Evolutionary conservation across 2,329 filamentous ascomycete species (phyloP), one percentile per base, ranked within the genome.

Genomic region (Cyclaneusma minus): DNA sequence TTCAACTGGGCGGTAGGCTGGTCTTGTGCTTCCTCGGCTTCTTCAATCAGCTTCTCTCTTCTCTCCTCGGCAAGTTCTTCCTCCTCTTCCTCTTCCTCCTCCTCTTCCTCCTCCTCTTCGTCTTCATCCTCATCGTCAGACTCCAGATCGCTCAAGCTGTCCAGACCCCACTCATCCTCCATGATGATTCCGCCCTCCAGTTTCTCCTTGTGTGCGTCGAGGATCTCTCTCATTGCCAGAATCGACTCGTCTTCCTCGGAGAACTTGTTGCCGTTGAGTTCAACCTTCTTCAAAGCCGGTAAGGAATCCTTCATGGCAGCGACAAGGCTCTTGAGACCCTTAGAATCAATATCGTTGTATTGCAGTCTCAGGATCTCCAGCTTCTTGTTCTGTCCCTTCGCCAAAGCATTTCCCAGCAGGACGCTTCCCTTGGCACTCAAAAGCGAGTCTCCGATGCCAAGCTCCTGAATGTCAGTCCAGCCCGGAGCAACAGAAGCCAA

Each of bases 241-340:
- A 94, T 64, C 15, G 68, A 68, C 24, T 68, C 60, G 40, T 95
- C 83, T 3, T 92, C 83, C 50, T 94, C 85, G 6, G 67, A 60
- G 42, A 98, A 93, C 48, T 83, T 89, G 60, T 98, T 98, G 26
- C 89, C 89, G 49, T 98, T 95, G 38, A 98, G 59, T 55, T 95
- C 89, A 25, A 98, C 69, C 42, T 85, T 75, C 55, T 76, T 78
- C 38, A 98, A 58, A 8, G 67, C 66, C 2, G 83, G 84, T 6
- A 98, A 64, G 3, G 64, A 62, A 6, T 64, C 57, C 41, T 70
- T 69, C 4, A 72, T 72, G 3, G 80, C 81, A 12, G 66, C 56
- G 3, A 75, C 66, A 28, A 98, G 62, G 3, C 63, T 66, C 46
- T 79, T 73, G 25, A 95, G 52, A 11, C 77, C 80, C 30, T 71